phyloP scores from a whole-genome alignment of 768 basidiomycete species.

The Kwoniella sp. region DNA sequence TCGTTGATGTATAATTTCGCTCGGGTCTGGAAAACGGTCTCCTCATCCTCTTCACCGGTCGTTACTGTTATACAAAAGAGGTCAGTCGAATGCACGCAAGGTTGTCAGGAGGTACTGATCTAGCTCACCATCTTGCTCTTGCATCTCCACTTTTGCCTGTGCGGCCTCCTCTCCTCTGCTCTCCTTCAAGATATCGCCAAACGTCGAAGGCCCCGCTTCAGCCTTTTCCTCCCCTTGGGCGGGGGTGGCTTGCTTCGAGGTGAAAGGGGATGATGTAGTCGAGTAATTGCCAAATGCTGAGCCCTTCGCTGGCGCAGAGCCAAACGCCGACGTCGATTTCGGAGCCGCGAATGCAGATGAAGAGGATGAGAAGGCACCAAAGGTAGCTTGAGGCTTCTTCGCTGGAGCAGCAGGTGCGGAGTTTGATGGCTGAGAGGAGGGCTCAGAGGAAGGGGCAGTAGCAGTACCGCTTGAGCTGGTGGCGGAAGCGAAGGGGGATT shows the following conservation, averaged over 20 bases:
- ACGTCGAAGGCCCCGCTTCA: constrained; percentile 34
- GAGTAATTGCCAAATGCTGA: constrained; percentile 49
- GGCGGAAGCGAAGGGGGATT: constrained; percentile 40
- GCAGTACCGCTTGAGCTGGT: constrained; percentile 3
- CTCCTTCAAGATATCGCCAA: constrained; percentile 48
- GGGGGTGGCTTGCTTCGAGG: constrained; percentile 32
- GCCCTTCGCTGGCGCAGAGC: constrained; percentile 6
- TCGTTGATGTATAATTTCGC: constrained; percentile 56
- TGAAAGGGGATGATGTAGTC: constrained; percentile 42
- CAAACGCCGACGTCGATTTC: constrained; percentile 11
- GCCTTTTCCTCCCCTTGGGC: constrained; percentile 17
- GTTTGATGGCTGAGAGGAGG: not conserved
- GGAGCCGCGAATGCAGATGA: constrained; percentile 37
- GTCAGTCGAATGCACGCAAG: constrained; percentile 4
- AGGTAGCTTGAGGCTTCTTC: constrained; percentile 51
- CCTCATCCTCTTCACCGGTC: constrained; percentile 58
- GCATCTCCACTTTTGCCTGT: constrained; percentile 51
- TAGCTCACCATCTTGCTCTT: constrained; percentile 56
- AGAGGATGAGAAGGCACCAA: constrained; percentile 46
- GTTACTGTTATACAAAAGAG: constrained; percentile 35
- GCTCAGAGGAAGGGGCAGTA: not conserved
- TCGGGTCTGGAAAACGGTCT: constrained; percentile 54
- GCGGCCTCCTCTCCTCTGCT: constrained; percentile 33
- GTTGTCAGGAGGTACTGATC: constrained; percentile 19
- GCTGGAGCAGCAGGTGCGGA: constrained; percentile 16